Percentiles rank a stretch among this genome's conserved stretches.
phyloP scores from a whole-genome alignment of 108 stramenopile species.

The Stephanodiscus minutulus region DNA sequence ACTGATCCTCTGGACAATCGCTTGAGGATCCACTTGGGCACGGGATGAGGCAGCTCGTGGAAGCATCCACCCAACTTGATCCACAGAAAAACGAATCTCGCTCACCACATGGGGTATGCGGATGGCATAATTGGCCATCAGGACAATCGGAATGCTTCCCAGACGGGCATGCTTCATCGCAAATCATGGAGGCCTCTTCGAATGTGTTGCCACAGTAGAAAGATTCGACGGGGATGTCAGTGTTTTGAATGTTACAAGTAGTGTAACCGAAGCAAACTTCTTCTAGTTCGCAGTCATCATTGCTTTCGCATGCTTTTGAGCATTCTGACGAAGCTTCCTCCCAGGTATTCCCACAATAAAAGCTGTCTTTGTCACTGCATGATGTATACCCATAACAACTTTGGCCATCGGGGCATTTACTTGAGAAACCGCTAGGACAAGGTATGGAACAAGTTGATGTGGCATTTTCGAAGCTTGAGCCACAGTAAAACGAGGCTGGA shows the following conservation, averaged over 20 bases:
- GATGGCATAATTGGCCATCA: slow-evolving; percentile 34
- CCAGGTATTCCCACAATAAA: slow-evolving; percentile 50
- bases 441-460: slow-evolving; percentile 59
- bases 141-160: slow-evolving; percentile 48
- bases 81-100: slow-evolving; percentile 53
- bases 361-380: slow-evolving; percentile 56
- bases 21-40: slow-evolving; percentile 49
- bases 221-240: slow-evolving; percentile 54
- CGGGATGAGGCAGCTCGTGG: slow-evolving; percentile 43
- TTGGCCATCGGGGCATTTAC: slow-evolving; percentile 74
- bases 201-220: slow-evolving; percentile 50
- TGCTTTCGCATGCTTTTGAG: slow-evolving; percentile 41
- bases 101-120: slow-evolving; percentile 50
- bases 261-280: slow-evolving; percentile 53
- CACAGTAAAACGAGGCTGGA: slow-evolving; percentile 57
- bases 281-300: slow-evolving; percentile 36
- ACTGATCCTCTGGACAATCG: slow-evolving; percentile 43
- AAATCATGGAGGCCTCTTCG: slow-evolving; percentile 48
- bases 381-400: slow-evolving; percentile 85
- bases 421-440: slow-evolving; percentile 62
- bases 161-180: slow-evolving; percentile 42
- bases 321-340: slow-evolving; percentile 46
- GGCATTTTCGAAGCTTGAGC: slow-evolving; percentile 81
- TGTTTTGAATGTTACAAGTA: slow-evolving; percentile 37
- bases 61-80: slow-evolving; percentile 52